phyloP scores from a whole-genome alignment of 768 basidiomycete species.

The Leucocoprinus sp. region DNA sequence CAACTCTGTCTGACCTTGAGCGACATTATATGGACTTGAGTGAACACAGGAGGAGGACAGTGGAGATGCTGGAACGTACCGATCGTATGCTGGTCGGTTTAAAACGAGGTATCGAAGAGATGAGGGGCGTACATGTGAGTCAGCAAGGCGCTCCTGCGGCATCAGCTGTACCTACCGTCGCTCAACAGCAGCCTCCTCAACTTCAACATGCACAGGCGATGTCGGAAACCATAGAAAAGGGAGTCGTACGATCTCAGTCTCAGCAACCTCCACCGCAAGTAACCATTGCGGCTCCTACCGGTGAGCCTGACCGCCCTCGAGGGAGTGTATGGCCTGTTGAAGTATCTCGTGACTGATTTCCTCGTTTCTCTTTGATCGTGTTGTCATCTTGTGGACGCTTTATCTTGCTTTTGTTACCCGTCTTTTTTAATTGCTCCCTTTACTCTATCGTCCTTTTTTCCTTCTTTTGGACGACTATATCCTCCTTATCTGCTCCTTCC shows the following conservation, averaged over 20 bases:
- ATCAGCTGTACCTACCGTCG: conserved; percentile 6
- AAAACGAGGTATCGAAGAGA: conserved; percentile 70
- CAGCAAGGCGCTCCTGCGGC: conserved; percentile 10
- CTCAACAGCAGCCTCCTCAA: conserved; percentile 14
- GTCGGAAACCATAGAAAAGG: background rate
- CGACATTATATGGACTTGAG: conserved; percentile 60
- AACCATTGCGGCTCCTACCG: conserved; percentile 11
- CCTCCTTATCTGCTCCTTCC: background rate
- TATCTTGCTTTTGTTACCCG: background rate
- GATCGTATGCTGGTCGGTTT: conserved; percentile 65
- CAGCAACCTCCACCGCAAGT: conserved; percentile 6
- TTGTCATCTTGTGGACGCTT: conserved; percentile 8
- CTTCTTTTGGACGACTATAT: conserved; percentile 2
- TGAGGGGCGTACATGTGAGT: conserved; percentile 31
- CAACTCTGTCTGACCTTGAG: conserved; percentile 55
- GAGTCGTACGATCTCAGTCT: background rate
- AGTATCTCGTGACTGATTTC: conserved; percentile 18
- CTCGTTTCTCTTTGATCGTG: conserved; percentile 1
- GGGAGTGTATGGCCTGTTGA: conserved; percentile 25
- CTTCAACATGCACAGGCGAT: conserved; percentile 12
- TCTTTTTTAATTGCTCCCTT: no score
- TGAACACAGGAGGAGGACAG: conserved; percentile 54
- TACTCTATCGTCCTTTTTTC: background rate
- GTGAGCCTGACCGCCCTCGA: conserved; percentile 15
- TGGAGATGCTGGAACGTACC: conserved; percentile 72